phyloP scores from a whole-genome alignment of 768 basidiomycete species.

The Astraeus odoratus region DNA sequence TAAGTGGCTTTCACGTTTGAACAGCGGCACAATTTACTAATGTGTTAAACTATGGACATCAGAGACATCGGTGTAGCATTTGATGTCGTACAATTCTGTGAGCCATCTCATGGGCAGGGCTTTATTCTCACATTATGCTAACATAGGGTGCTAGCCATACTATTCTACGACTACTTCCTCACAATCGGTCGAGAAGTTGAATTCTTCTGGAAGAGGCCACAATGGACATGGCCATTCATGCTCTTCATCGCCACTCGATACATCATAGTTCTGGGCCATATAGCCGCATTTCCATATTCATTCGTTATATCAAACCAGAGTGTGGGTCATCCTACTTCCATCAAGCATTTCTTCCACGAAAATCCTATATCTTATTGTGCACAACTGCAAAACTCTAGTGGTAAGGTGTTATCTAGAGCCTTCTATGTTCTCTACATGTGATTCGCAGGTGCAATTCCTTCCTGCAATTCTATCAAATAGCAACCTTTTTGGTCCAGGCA shows the following conservation, averaged over 20 bases:
- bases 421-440: no score
- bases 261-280: slow-evolving; percentile 29
- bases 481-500: background rate
- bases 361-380: background rate
- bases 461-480: background rate
- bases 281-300: slow-evolving; percentile 24
- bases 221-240: slow-evolving; percentile 26
- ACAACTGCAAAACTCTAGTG: background rate
- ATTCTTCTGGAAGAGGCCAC: slow-evolving; percentile 32
- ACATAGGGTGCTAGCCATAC: no score
- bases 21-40: no score
- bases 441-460: no score
- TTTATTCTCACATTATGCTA: no score
- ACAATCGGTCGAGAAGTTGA: slow-evolving; percentile 37
- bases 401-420: no score
- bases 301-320: slow-evolving; percentile 25
- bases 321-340: background rate
- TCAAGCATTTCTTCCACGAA: no score
- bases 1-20: no score
- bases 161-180: slow-evolving; percentile 35
- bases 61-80: no score
- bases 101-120: no score
- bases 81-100: no score
- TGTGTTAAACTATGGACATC: no score
- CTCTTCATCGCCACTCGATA: slow-evolving; percentile 39